Percentiles rank a stretch among this genome's conserved stretches.
Conservation (phyloP, 495 filamentous ascomycete species). For the Thermochaetoides thermophila region DNA sequence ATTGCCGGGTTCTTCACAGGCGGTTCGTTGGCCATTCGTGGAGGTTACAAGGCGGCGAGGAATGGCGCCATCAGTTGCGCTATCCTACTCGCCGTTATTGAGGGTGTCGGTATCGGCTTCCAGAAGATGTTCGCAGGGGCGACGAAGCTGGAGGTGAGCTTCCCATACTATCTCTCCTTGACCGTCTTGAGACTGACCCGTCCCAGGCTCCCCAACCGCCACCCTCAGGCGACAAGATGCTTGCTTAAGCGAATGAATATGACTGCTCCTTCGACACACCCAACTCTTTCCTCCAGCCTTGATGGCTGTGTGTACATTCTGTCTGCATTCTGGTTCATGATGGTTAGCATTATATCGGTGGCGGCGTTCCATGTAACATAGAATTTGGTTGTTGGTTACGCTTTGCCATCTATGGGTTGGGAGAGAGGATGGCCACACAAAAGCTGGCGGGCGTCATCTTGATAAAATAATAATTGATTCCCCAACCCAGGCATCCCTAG, state of each 20-base stretch:
- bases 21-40: conserved; percentile 77
- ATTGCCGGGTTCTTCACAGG: conserved; percentile 96
- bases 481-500: no score
- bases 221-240: conserved; percentile 18
- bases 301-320: conserved; percentile 18
- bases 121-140: conserved; percentile 91
- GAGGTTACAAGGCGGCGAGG: conserved; percentile 72
- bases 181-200: background rate
- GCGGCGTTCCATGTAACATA: conserved; percentile 29
- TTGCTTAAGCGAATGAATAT: conserved; percentile 17
- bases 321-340: conserved; percentile 22
- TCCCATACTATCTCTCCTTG: background rate
- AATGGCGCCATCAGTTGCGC: conserved; percentile 95
- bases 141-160: conserved; percentile 63
- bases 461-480: no score
- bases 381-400: conserved; percentile 17
- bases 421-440: conserved; percentile 7
- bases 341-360: conserved; percentile 21
- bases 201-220: conserved; percentile 25
- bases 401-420: conserved; percentile 5
- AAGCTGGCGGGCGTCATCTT: no score
- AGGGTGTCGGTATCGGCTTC: conserved; percentile 94
- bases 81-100: conserved; percentile 85
- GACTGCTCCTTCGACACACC: conserved; percentile 12
- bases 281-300: conserved; percentile 24